Evolutionary conservation across 106 monocot genomes (phyloP).

Genomic region (Dendrobium catenatum): DNA sequence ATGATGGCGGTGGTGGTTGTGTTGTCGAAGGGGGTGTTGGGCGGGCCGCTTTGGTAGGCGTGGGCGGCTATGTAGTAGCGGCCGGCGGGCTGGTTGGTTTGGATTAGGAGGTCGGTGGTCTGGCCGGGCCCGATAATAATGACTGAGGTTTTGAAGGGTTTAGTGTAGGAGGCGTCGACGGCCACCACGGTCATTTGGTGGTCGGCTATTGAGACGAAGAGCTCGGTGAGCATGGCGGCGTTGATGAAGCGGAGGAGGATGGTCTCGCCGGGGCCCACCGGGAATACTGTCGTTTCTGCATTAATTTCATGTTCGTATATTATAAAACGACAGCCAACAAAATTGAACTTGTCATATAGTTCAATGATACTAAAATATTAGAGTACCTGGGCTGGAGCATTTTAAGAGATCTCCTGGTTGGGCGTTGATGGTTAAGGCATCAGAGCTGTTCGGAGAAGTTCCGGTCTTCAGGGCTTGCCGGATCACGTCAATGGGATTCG

Average conservation of each 20-base stretch:
- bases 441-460: conserved; percentile 34
- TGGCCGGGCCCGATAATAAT: conserved; percentile 40
- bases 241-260: conserved; percentile 50
- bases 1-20: conserved; percentile 76
- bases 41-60: conserved; percentile 42
- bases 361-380: neutral
- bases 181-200: conserved; percentile 53
- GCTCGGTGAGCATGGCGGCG: conserved; percentile 38
- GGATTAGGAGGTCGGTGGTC: conserved; percentile 56
- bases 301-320: neutral
- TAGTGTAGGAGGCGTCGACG: conserved; percentile 46
- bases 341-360: neutral
- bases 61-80: conserved; percentile 74
- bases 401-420: conserved; percentile 57
- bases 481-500: conserved; percentile 35
- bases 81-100: conserved; percentile 27
- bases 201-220: conserved; percentile 45
- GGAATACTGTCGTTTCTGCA: conserved; percentile 30
- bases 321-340: neutral
- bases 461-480: conserved; percentile 27
- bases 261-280: conserved; percentile 37
- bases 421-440: conserved; percentile 62
- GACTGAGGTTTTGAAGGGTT: conserved; percentile 40
- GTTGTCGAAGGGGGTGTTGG: conserved; percentile 40
- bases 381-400: conserved; percentile 37